Base-by-base conservation (phyloP, 768 basidiomycete species). In the Trametes cubensis region DNA sequence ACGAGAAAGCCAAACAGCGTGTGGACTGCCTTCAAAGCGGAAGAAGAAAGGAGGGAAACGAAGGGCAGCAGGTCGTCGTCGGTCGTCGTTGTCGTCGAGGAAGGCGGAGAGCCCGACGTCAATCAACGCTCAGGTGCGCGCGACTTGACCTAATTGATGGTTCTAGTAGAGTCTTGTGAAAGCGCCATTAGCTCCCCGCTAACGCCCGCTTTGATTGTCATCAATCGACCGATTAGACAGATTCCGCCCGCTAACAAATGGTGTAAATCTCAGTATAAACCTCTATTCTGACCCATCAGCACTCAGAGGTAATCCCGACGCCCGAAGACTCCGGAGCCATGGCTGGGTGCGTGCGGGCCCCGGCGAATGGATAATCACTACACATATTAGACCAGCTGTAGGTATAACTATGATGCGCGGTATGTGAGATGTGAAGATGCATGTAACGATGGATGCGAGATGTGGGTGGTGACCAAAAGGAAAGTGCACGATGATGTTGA, bases 31-130 rank as follows among this genome's bases (percentile, higher is more conserved):
- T 64, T 57, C 67, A 58, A 60, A 59, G 62, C 53, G n/a, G 41
- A 55, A 44, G 60, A 62, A 67, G 60, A 46, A 62, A 67, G 44
- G 69, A 65, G 60, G 44, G 63, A 50, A 58, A 60, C 48, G 62
- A 64, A 64, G 60, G 38, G 66, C 62, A 63, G 68, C 66, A 39
- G 65, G 62, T 64, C 57, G 63, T 40, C 53, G 62, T 57, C 30
- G 46, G 39, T 58, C 13, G 56, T 63, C 34, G 62, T 64, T 42
- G 53, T 48, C 53, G 58, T 54, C 41, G 49, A 20, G 39, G 55
- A 55, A 55, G 42, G 51, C 46, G 57, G 53, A 56, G 56, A 55
- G 57, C 56, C 41, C 50, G 50, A 58, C 62, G 49, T 52, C 45
- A 44, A 53, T 55, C 55, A 45, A 47, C 25, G 55, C 61, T 23